Evolutionary conservation across 169 alveolate species (phyloP).

Genomic region (Cryptosporidium canis): DNA sequence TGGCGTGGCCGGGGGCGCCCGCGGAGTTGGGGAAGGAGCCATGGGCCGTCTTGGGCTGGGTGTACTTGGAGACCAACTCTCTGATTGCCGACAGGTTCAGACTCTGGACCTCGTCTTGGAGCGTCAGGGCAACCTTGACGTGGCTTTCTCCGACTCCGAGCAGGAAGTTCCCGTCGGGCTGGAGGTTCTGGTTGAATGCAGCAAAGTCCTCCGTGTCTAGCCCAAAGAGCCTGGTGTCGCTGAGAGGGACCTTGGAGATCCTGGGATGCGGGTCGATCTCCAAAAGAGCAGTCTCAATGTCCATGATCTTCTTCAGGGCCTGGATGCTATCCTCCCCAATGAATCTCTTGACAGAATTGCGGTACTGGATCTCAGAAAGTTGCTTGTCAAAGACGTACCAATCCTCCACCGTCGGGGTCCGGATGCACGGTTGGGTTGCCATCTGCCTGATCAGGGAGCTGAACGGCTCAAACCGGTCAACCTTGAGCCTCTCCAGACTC

Average conservation of each 20-base stretch:
- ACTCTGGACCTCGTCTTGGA: conserved; percentile 58
- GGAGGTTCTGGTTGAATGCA: conserved; percentile 73
- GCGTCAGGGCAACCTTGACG: conserved; percentile 73
- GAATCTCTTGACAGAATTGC: conserved; percentile 76
- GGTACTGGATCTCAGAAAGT: conserved; percentile 66
- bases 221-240: conserved; percentile 75
- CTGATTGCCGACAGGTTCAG: conserved; percentile 16
- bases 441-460: conserved; percentile 16
- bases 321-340: conserved; percentile 76
- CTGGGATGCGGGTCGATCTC: conserved; percentile 74
- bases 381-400: conserved; percentile 71
- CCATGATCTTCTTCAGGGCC: conserved; percentile 76
- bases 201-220: conserved; percentile 77
- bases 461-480: conserved; percentile 43
- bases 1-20: background rate
- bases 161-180: conserved; percentile 72
- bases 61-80: conserved; percentile 39
- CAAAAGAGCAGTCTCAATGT: conserved; percentile 75
- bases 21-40: conserved; percentile 1
- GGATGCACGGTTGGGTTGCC: conserved; percentile 63
- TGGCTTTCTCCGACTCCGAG: conserved; percentile 78
- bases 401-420: conserved; percentile 67
- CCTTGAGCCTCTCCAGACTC: conserved; percentile 47
- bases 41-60: background rate
- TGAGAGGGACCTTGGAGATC: conserved; percentile 72